Evolutionary conservation across 768 basidiomycete genomes (phyloP), one percentile per base, ranked within the genome.

Genomic region (Panellus pusillus): DNA sequence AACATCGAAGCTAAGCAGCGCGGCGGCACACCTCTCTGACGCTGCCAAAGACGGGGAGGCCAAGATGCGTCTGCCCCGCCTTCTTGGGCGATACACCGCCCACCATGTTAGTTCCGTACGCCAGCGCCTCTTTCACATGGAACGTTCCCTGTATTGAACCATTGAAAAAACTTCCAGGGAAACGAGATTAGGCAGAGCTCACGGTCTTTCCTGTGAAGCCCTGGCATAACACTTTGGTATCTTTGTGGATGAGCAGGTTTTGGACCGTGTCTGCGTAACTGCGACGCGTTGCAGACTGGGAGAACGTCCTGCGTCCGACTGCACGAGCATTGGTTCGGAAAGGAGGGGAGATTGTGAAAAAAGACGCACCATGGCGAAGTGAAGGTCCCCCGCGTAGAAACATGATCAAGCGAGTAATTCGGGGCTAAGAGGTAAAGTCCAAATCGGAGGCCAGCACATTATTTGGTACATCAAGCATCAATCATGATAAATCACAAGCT

Each of bases 61-160:
- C 96, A 52, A 99, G 82, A 75, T 99, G 97, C 3, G 83, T 91
- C 71, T 90, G 86, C 13, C 97, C 97, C 50, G 95, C 97, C 73
- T 98, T 98, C 78, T 91, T 93, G 35, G 91, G 92, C 2, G 93
- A 95, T 49, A 97, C 94, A 57, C 97, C 97, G 52, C 97, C 97
- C 52, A 99, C 92, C 91, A 98, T 96, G 57, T 87, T 90, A 54
- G 96, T 98, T 17, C 97, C 96, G 67, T 91, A 99, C 45, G 84
- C 93, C 58, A 98, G 72, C 35, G 97, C 95, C 71, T 98, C 93
- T 65, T 79, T 87, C 57, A 86, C 84, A 78, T 99, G 97, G 82
- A 99, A 99, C 63, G 97, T 98, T 60, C 89, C 97, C 96, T 91
- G 57, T 24, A 43, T 47, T 66, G 18, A 54, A 40, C 47, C n/a